Conservation (phyloP, 106 monocot genomes). For the Xerophyta viscosa region DNA sequence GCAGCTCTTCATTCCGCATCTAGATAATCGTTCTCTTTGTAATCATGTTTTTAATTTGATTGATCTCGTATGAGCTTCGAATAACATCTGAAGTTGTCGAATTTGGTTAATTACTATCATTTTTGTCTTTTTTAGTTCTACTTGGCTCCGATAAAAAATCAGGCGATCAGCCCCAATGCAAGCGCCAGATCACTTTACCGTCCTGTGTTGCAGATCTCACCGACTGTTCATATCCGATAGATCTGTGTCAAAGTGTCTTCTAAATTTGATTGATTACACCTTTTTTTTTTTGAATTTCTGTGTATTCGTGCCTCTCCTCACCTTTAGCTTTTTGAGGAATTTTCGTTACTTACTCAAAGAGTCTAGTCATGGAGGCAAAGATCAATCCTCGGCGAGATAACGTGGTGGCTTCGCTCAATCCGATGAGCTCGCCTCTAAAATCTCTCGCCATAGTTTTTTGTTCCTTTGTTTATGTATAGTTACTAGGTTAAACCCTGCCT, state of each 20-base stretch:
- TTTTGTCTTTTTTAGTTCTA: no score
- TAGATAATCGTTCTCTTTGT: not conserved
- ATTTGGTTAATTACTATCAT: no score
- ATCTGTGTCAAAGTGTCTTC: slow-evolving; percentile 35
- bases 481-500: slow-evolving; percentile 10
- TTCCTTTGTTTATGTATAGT: not conserved
- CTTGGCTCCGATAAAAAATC: no score
- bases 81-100: no score
- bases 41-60: no score
- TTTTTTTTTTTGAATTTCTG: not conserved
- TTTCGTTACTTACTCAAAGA: slow-evolving; percentile 2
- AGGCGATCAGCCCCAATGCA: slow-evolving; percentile 23
- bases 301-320: slow-evolving; percentile 1
- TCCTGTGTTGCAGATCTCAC: slow-evolving; percentile 32
- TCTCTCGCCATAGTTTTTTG: slow-evolving; percentile 6
- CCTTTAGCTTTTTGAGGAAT: slow-evolving; percentile 13
- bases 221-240: not conserved
- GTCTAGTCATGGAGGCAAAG: slow-evolving; percentile 14
- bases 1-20: not conserved
- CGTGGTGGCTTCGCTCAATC: slow-evolving; percentile 10
- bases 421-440: slow-evolving; percentile 10
- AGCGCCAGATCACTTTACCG: slow-evolving; percentile 19
- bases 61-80: no score
- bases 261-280: slow-evolving; percentile 6
- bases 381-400: not conserved